Evolutionary conservation across 257 asterid genomes (phyloP), one percentile per base, ranked within the genome.

Genomic region (Przewalskia tangutica): DNA sequence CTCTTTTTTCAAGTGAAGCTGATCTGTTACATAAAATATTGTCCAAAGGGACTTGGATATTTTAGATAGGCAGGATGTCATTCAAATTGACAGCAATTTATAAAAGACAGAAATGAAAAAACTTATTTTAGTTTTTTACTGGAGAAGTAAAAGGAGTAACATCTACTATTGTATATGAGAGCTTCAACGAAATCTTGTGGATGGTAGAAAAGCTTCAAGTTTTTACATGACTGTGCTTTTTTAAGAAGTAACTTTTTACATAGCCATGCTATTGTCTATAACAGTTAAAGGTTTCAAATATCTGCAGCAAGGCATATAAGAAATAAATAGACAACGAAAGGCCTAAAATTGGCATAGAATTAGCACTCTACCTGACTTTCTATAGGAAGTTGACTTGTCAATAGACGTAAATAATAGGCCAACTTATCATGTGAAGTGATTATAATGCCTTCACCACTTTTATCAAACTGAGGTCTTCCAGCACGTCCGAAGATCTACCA

Each of bases 401-500:
- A 83, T 76, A 95, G 97, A 73, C 98, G 92, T 87, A 95, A 88
- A 87, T 95, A 95, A 86, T 91, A 93, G 34, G 98, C 94, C 83
- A 95, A 86, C 83, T 95, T 95, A 65, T 95, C 97, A 75, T 95
- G 98, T 77, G 86, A 81, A 38, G 99, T 95, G 85, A 95, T 90
- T 88, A 95, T 95, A 87, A 94, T 91, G 85, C 99, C 99, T 94
- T 95, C 99, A 80, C 99, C 99, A 88, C 99, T 95, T 90, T 90
- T 94, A 84, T 95, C 99, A 87, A 95, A 95, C 85, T 95, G 99
- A 44, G 99, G 99, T 84, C 99, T 94, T 75, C 99, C 99, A 85
- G 99, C 99, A 89, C 99, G 99, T 82, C 99, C 99, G 84, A 95
- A 95, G 81, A 95, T 95, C 99, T 95, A 86, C 8, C 84, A 71